Conservation (phyloP, 352 stramenopile genomes). For the Pythium inflatum region DNA sequence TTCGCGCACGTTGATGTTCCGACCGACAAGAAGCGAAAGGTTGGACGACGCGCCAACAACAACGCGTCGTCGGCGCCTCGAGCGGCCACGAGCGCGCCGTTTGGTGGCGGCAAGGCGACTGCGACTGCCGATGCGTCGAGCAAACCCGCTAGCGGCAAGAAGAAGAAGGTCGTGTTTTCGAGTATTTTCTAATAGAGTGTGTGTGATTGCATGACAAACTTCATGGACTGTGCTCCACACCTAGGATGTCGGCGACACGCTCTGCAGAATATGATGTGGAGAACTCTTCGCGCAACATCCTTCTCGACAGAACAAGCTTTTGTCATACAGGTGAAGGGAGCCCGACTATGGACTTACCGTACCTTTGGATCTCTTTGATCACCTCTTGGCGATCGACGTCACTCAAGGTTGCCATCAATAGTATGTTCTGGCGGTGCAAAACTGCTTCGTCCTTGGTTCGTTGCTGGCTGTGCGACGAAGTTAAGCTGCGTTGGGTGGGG, state of each 20-base stretch:
- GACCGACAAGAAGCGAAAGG: slow-evolving; percentile 73
- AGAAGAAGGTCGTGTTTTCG: slow-evolving; percentile 85
- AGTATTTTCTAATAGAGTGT: slow-evolving; percentile 63
- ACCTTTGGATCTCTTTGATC: slow-evolving; percentile 3
- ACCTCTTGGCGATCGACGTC: background rate
- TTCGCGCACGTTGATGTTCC: slow-evolving; percentile 78
- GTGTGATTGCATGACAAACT: slow-evolving; percentile 9
- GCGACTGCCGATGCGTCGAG: slow-evolving; percentile 1
- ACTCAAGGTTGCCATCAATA: slow-evolving; percentile 10
- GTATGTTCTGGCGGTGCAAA: slow-evolving; percentile 26
- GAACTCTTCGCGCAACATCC: slow-evolving; percentile 25
- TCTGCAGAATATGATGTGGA: background rate
- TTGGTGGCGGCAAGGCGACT: slow-evolving; percentile 17
- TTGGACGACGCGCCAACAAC: slow-evolving; percentile 22
- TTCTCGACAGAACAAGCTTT: background rate
- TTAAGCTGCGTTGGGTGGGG: background rate
- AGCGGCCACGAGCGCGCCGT: slow-evolving; percentile 18
- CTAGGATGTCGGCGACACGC: slow-evolving; percentile 17
- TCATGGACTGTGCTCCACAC: no score
- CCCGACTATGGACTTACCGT: background rate
- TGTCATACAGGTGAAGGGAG: background rate
- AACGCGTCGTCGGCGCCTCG: background rate
- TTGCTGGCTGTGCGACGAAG: background rate
- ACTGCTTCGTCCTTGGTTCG: slow-evolving; percentile 1
- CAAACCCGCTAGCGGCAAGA: slow-evolving; percentile 47